phyloP scores from a whole-genome alignment of 2,329 filamentous ascomycete species.

The Lasiodiplodia theobromae region DNA sequence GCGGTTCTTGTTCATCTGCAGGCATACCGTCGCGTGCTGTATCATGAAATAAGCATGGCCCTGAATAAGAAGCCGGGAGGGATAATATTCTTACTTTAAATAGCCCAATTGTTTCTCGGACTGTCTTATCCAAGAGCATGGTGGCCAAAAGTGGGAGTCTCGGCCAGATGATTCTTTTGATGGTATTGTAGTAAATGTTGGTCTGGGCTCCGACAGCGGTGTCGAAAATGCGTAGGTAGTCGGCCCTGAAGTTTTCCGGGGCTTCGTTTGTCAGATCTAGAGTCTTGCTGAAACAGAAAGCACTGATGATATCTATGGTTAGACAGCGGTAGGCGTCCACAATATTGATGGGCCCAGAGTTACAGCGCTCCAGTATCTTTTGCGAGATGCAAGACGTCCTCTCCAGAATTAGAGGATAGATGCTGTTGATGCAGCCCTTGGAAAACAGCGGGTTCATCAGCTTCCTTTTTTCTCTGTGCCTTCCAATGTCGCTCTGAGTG shows the following conservation, averaged over 20 bases:
- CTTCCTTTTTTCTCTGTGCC: conserved; percentile 1
- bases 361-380: background rate
- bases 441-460: conserved; percentile 1
- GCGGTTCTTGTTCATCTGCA: background rate
- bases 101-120: background rate
- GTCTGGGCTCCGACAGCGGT: background rate
- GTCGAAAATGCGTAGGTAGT: conserved; percentile 5
- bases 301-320: background rate
- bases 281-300: background rate
- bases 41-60: background rate
- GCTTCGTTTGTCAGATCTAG: background rate
- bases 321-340: conserved; percentile 6
- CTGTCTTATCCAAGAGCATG: background rate
- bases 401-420: background rate
- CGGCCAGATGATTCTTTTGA: background rate
- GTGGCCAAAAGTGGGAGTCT: background rate
- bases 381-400: background rate
- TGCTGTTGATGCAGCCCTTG: background rate
- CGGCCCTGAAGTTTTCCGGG: background rate
- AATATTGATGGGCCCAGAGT: background rate
- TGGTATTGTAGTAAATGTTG: background rate
- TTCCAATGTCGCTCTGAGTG: background rate
- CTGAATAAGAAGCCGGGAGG: background rate
- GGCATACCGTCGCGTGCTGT: background rate
- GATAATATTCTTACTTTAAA: background rate